Base-by-base conservation (phyloP, 1,284 basidiomycete species). In the Boletus nobilissimus region DNA sequence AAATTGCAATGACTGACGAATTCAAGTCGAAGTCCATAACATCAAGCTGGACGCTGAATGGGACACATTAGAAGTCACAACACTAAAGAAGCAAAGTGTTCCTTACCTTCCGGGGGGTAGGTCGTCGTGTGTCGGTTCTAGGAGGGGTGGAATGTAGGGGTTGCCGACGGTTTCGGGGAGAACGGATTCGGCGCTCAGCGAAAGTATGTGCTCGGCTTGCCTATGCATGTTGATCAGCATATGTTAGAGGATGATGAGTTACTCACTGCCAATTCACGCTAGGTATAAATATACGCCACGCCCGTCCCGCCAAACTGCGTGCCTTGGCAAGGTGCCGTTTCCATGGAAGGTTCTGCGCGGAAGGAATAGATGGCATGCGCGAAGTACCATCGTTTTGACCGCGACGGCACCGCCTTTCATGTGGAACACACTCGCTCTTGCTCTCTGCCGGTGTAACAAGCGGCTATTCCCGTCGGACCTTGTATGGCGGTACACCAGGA, bases 1-100 rank as follows among this genome's bases (percentile, higher is more conserved):
- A 3, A 51, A 64, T 66, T 14, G 22, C n/a, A 18, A 24, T 2
- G 19, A 77, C 78, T 60, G 16, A 79, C 80, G 22, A 51, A 54
- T 57, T 73, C 62, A 67, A 39, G 13, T 77, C 34, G 26, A 66
- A 26, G 7, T 16, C 14, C 32, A 70, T 48, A 36, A 10, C 2
- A 18, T 51, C 7, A 19, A 29, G 24, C 38, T 3, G 18, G 3
- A 51, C 66, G 48, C 78, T 81, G 19, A 19, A 39, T 39, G 9
- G 9, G 29, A 40, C 16, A 1, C 5, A 7, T 79, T 2, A 81
- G 48, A 51, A 64, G 7, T 3, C 26, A 51, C 38, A 38, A 26
- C 26, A 3, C 14, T 7, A 29, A 73, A 63, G 48, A 57, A 18
- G 40, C 4, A 54, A 70, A 8, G 19, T 18, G 11, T 18, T 29